Conservation (phyloP, 257 asterid genomes). For the Nicotiana tomentosiformis region DNA sequence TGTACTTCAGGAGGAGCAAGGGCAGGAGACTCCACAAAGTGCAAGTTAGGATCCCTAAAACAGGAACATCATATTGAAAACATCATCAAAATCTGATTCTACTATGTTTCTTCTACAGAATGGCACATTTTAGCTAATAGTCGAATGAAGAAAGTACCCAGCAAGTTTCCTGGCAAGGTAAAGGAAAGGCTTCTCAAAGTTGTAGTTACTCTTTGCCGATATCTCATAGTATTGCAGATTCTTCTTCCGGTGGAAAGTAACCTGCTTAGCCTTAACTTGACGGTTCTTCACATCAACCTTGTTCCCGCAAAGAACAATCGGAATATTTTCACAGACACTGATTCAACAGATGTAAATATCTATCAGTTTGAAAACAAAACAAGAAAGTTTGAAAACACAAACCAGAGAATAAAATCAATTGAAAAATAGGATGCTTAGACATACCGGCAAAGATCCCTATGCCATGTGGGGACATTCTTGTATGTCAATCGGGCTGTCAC, state of each 20-base stretch:
- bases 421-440: not conserved
- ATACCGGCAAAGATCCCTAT: constrained; percentile 91
- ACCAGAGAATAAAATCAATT: not conserved
- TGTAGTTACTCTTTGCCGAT: constrained; percentile 85
- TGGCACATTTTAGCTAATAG: not conserved
- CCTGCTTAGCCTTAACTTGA: constrained; percentile 90
- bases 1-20: constrained; percentile 90
- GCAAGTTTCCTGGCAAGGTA: constrained; percentile 90
- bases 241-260: constrained; percentile 87
- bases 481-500: constrained; percentile 89
- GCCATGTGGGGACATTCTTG: constrained; percentile 95
- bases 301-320: constrained; percentile 84
- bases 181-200: constrained; percentile 80
- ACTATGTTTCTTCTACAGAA: not conserved
- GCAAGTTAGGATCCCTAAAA: constrained; percentile 58
- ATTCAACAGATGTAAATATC: not conserved
- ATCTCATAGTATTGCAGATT: constrained; percentile 84
- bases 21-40: constrained; percentile 87
- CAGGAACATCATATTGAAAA: not conserved
- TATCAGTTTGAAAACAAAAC: not conserved
- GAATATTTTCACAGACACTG: constrained; percentile 88
- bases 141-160: constrained; percentile 36
- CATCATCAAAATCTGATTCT: not conserved
- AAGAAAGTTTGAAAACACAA: not conserved
- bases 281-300: constrained; percentile 92